A percentile compares a stretch with the other conserved stretches of the same genome.
phyloP scores from a whole-genome alignment of 1,284 basidiomycete species.

The Psilocybe mexicana region DNA sequence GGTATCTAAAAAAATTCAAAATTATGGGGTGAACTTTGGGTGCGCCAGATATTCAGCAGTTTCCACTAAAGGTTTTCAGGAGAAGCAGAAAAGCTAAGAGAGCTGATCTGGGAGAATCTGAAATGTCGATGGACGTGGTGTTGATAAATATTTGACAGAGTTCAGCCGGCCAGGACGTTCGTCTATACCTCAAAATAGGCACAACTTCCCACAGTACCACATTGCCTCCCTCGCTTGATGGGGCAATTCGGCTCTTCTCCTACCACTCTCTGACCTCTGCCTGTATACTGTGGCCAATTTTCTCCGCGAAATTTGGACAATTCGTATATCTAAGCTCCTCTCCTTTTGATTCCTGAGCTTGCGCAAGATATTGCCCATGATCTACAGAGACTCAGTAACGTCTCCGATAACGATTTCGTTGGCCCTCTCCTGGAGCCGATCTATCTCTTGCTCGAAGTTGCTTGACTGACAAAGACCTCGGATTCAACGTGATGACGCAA shows the following conservation, averaged over 20 bases:
- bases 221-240: conserved; percentile 1
- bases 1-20: background rate
- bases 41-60: background rate
- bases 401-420: too few relatives aligned
- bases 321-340: too few relatives aligned
- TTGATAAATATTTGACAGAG: background rate
- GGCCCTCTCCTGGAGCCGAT: background rate
- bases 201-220: conserved; percentile 2
- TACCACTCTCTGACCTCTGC: background rate
- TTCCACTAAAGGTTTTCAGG: background rate
- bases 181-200: background rate
- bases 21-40: background rate
- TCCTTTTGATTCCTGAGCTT: too few relatives aligned
- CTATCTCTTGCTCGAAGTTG: background rate
- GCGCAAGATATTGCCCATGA: too few relatives aligned
- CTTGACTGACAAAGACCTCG: background rate
- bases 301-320: background rate
- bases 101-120: background rate
- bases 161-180: background rate
- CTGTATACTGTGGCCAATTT: background rate
- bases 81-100: background rate
- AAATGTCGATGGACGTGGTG: background rate
- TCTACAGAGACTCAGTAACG: too few relatives aligned
- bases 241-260: background rate
- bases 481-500: background rate